phyloP scores from a whole-genome alignment of 306 rosid genomes.

The Lathyrus aphaca region DNA sequence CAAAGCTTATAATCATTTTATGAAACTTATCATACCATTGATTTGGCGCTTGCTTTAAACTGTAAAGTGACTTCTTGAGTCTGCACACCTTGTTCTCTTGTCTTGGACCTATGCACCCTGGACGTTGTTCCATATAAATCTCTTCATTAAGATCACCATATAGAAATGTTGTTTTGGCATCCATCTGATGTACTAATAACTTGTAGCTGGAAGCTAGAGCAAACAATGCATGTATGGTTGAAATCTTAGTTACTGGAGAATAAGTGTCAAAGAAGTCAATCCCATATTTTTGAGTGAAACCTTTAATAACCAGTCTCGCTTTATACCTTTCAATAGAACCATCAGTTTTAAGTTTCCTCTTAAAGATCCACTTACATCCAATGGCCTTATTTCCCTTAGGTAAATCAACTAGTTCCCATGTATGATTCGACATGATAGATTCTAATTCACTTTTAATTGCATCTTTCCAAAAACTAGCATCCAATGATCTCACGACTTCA shows the following conservation, averaged over 20 bases:
- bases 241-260: background rate
- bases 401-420: constrained; percentile 3
- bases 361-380: background rate
- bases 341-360: background rate
- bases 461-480: background rate
- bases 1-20: too few relatives aligned
- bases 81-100: background rate
- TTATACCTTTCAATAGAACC: background rate
- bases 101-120: background rate
- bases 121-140: background rate
- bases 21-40: background rate
- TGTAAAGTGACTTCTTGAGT: background rate
- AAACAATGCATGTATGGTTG: background rate
- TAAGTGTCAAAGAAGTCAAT: too few relatives aligned
- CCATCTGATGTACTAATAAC: background rate
- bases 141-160: background rate
- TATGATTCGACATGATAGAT: background rate
- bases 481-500: background rate
- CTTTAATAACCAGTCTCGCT: too few relatives aligned
- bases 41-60: background rate
- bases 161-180: background rate
- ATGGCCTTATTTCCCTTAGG: background rate
- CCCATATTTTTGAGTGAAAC: too few relatives aligned
- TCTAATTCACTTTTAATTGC: background rate
- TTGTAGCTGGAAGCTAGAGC: background rate